Evolutionary conservation across 768 basidiomycete species (phyloP), one percentile per base, ranked within the genome.

Genomic region (Pisolithus tinctorius): DNA sequence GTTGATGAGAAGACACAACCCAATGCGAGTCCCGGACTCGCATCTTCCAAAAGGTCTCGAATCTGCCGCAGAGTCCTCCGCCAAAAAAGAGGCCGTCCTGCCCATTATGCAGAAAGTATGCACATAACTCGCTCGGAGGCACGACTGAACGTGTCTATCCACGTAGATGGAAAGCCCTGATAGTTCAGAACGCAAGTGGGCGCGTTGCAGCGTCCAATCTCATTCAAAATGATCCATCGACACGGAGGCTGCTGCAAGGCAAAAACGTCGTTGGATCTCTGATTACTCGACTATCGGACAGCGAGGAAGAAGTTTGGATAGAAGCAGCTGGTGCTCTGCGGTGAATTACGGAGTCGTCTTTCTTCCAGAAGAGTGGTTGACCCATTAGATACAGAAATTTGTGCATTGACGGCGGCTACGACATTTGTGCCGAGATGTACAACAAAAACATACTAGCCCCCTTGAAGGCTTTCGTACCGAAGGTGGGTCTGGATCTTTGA

Each of bases 381-480:
- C 25, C 23, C 9, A 11, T 10, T 26, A 38, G n/a, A 9, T 48
- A 31, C 60, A 96, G 93, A 55, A 97, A 96, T 71, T 69, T 97
- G 13, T 93, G 91, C 61, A 85, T 97, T 61, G 94, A 97, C 63
- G 94, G 93, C 14, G 94, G 94, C 47, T 88, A 90, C 63, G 93
- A 96, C 57, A 88, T 96, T 44, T 94, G 93, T 60, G 91, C 88
- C 1, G 92, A 96, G 68, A 94, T 97, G 90, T 94, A 86, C 71
- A 96, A 97, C 68, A 96, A 96, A 72, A 90, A 89, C 58, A 84
- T 96, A 42, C 73, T 96, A 46, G 77, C 83, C 6, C 88, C 89
- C 2, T 67, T 93, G 52, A 82, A 75, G 58, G 75, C 78, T 0
- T 88, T 91, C 59, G 75, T 93, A 16, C 84, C 87, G 6, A 93